Conservation (phyloP, 768 basidiomycete genomes). For the Tylopilus subfusipes region DNA sequence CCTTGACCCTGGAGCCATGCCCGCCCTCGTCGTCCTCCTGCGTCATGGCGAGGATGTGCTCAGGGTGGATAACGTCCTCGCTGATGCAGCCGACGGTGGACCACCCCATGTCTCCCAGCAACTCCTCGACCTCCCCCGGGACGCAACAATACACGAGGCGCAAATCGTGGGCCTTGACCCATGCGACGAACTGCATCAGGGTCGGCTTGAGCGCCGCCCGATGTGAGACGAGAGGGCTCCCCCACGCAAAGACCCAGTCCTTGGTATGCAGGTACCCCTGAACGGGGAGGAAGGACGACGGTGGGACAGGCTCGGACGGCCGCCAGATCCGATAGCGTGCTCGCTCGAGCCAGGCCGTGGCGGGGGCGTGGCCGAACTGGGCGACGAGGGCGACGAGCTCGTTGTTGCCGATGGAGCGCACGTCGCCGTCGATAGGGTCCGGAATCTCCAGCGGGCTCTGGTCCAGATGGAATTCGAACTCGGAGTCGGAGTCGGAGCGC, state of each 20-base stretch:
- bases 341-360: conserved; percentile 69
- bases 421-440: conserved; percentile 3
- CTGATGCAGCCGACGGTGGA: conserved; percentile 58
- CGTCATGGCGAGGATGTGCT: conserved; percentile 41
- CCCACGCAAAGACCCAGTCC: conserved; percentile 58
- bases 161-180: conserved; percentile 41
- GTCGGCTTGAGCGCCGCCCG: conserved; percentile 31
- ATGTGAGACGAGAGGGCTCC: conserved; percentile 54
- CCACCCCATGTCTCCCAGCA: conserved; percentile 55
- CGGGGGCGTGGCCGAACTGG: conserved; percentile 61
- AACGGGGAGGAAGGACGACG: conserved; percentile 45
- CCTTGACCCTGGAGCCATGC: conserved; percentile 45
- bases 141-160: conserved; percentile 62
- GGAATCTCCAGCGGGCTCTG: conserved; percentile 6
- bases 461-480: background rate
- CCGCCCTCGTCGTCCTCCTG: conserved; percentile 35
- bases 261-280: conserved; percentile 57
- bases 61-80: conserved; percentile 56
- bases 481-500: background rate
- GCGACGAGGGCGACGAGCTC: conserved; percentile 53
- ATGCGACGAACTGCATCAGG: conserved; percentile 43
- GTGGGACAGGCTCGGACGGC: conserved; percentile 18
- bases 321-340: conserved; percentile 52
- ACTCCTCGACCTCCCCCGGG: conserved; percentile 46
- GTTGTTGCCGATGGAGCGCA: conserved; percentile 5